Percentiles rank a stretch among this genome's conserved stretches.
phyloP scores from a whole-genome alignment of 768 basidiomycete genomes.

The Hygrocybe punicea region DNA sequence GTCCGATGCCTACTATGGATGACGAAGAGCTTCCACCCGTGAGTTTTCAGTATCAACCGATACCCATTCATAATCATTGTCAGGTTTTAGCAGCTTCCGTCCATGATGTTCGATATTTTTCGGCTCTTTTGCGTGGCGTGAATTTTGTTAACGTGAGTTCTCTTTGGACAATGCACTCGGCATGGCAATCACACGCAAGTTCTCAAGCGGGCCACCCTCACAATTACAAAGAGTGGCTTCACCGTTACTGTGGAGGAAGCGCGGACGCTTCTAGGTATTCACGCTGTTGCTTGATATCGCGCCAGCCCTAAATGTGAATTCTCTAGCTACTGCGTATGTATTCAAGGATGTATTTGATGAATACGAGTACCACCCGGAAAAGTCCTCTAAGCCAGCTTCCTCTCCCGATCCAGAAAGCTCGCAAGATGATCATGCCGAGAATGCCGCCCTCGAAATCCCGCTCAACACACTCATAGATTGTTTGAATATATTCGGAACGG shows the following conservation, averaged over 20 bases:
- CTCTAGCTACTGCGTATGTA: conserved; percentile 80
- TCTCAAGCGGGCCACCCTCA: conserved; percentile 70
- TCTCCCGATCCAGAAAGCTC: conserved; percentile 26
- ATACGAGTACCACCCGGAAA: conserved; percentile 59
- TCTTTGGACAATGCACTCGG: background rate
- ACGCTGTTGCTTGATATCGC: background rate
- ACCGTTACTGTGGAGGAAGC: conserved; percentile 84
- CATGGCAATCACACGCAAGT: conserved; percentile 3
- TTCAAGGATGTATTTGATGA: conserved; percentile 76
- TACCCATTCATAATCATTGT: background rate
- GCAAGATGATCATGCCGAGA: conserved; percentile 30
- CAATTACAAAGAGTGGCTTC: conserved; percentile 65
- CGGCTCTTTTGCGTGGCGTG: conserved; percentile 75
- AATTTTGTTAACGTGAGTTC: conserved; percentile 71
- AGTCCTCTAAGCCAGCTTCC: conserved; percentile 10
- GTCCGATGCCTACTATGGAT: background rate
- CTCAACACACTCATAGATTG: conserved; percentile 84
- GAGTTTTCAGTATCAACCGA: background rate
- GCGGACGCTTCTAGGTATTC: conserved; percentile 62
- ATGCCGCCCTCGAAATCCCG: conserved; percentile 72
- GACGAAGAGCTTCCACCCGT: conserved; percentile 10
- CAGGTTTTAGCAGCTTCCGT: conserved; percentile 68
- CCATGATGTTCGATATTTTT: conserved; percentile 79
- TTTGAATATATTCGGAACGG: conserved; percentile 90
- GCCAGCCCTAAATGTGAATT: background rate